Base-by-base conservation (phyloP, 2,329 filamentous ascomycete species). In the Diplodia seriata region DNA sequence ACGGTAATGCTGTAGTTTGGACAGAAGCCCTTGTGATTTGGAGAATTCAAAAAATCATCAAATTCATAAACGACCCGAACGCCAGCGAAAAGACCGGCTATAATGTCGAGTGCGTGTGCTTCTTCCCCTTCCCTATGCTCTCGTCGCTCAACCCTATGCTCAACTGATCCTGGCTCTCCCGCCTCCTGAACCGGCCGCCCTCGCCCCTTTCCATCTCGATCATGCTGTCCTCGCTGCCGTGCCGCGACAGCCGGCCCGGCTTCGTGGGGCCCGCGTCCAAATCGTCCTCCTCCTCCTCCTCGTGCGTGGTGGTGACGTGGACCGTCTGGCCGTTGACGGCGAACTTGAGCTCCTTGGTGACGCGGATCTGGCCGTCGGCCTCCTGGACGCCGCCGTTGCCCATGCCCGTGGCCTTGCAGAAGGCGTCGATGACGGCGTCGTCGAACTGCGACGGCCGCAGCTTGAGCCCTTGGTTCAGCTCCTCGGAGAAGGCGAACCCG, bases 161-260 rank as follows among this genome's bases (percentile, higher is more conserved):
- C 11, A 51, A 2, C 6, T 18, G 18, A 20, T n/a, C 47, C n/a
- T 26, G 18, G 26, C 43, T 51, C 5, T 26, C 12, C 18, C 59
- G 18, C n/a, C 59, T 53, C 14, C 31, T 53, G 31, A 63, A 63
- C 47, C 12, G 18, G 2, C 57, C 59, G 2, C 57, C 59, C 47
- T 63, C 59, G 18, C 59, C 59, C n/a, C 59, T 11, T 14, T 63
- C 59, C 59, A 63, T 63, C 59, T 63, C 59, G 26, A 63, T 63
- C 43, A 63, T 63, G 59, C 59, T 51, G 26, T 63, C 59, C 7
- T 63, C 43, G 26, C 59, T 63, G 1, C 59, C 59, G 15, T 63
- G 59, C 31, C 59, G 43, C 5, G 59, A 63, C 43, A 63, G n/a
- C 15, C 59, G 29, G 2, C 43, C 36, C 14, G 20, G 26, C 6